These are phyloP conservation scores for Tarenaya hassleriana DNA, from an alignment of 345 rosid species.

Conservation along the genomic window DNA sequence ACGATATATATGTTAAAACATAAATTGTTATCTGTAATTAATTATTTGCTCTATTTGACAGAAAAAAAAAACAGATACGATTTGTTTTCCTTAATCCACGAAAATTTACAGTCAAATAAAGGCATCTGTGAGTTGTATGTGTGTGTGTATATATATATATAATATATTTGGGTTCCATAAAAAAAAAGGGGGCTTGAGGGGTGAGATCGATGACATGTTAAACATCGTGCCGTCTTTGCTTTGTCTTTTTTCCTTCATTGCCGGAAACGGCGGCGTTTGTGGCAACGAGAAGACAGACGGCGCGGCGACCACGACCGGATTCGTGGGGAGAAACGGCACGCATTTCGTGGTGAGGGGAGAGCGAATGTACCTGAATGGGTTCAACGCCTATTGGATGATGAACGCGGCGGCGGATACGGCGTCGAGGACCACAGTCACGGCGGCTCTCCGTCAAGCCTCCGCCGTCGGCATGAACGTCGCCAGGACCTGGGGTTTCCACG, in stretches of 20 bases:
- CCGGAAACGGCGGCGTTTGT: slow-evolving; percentile 23
- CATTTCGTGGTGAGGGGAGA: slow-evolving; percentile 39
- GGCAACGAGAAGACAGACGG: slow-evolving; percentile 5
- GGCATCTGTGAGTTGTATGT: too few relatives aligned
- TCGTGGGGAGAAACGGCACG: slow-evolving; percentile 38
- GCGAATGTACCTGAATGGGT: slow-evolving; percentile 57
- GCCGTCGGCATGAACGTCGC: slow-evolving; percentile 58
- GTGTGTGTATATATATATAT: too few relatives aligned
- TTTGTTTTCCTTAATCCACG: too few relatives aligned
- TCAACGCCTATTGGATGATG: slow-evolving; percentile 88
- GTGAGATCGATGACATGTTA: slow-evolving; percentile 5
- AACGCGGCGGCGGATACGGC: slow-evolving; percentile 47
- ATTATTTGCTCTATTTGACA: too few relatives aligned
- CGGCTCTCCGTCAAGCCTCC: slow-evolving; percentile 45
- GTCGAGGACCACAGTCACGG: slow-evolving; percentile 40
- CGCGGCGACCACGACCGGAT: slow-evolving; percentile 1
- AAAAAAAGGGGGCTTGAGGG: too few relatives aligned
- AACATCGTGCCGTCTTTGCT: slow-evolving; percentile 17
- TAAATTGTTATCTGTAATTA: too few relatives aligned
- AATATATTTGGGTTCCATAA: too few relatives aligned
- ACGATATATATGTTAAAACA: too few relatives aligned
- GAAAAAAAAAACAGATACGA: too few relatives aligned
- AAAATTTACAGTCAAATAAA: too few relatives aligned
- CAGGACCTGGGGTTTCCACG: slow-evolving; percentile 79
- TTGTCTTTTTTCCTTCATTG: slow-evolving; percentile 21